phyloP scores from a whole-genome alignment of 2,329 filamentous ascomycete genomes.

The Botryotinia convoluta region DNA sequence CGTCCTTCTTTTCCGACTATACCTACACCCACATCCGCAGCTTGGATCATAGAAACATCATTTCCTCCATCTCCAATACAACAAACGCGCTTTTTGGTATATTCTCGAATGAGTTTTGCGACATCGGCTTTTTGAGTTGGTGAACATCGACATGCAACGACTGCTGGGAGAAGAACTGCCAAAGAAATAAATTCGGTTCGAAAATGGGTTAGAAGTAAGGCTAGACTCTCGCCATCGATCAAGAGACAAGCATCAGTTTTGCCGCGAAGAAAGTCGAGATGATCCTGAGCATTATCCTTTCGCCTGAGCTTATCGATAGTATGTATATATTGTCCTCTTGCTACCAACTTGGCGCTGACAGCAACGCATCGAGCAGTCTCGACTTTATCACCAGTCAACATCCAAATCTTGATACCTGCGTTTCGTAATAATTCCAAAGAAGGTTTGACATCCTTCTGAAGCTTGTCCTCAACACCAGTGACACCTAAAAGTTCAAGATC shows the following conservation, averaged over 20 bases:
- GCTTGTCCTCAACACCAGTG: slow-evolving; percentile 94
- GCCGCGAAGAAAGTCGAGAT: slow-evolving; percentile 82
- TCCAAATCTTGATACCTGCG: slow-evolving; percentile 99
- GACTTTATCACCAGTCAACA: slow-evolving; percentile 98
- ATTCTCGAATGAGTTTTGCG: slow-evolving; percentile 81
- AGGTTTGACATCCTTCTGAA: slow-evolving; percentile 93
- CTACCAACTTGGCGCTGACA: slow-evolving; percentile 89
- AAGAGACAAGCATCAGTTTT: slow-evolving; percentile 86
- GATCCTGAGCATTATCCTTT: slow-evolving; percentile 81
- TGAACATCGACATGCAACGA: slow-evolving; percentile 94
- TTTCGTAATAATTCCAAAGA: slow-evolving; percentile 93
- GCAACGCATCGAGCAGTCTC: slow-evolving; percentile 97
- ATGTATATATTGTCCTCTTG: slow-evolving; percentile 91
- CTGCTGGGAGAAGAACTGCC: slow-evolving; percentile 83
- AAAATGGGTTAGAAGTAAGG: slow-evolving; percentile 79
- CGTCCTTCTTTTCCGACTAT: slow-evolving; percentile 98
- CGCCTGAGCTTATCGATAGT: slow-evolving; percentile 83
- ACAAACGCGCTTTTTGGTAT: slow-evolving; percentile 92
- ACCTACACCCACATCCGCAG: slow-evolving; percentile 93
- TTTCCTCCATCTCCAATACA: slow-evolving; percentile 98
- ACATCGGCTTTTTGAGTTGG: slow-evolving; percentile 97
- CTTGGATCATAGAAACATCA: slow-evolving; percentile 98
- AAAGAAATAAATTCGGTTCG: slow-evolving; percentile 81
- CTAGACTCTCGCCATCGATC: slow-evolving; percentile 89
- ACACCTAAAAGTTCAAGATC: slow-evolving; percentile 94